Base-by-base conservation (phyloP, 257 asterid species). In the Petrea volubilis region DNA sequence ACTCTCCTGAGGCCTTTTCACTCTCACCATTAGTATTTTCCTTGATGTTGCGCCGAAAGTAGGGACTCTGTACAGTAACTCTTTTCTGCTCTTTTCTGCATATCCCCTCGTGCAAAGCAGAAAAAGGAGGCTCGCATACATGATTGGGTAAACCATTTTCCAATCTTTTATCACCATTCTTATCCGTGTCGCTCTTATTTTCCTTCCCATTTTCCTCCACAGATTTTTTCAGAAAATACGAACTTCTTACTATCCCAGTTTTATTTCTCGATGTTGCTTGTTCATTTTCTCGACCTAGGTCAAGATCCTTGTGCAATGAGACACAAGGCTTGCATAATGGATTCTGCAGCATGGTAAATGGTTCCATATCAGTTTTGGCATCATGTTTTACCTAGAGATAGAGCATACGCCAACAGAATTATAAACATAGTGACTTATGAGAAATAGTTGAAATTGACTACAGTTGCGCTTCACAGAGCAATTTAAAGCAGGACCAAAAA, bases 241-340 rank as follows among this genome's bases (percentile, higher is more conserved):
- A 72, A 74, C 92, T 92, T 60, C 87, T 82, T 36, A 85, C 82
- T n/a, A 78, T 63, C 14, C 69, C 74, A 49, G 64, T 85, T 67
- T 81, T 78, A 24, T 64, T 76, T 61, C 70, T 72, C 20, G 77
- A 69, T 24, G 52, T 33, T 18, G 41, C 33, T 66, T 83, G 78
- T 68, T 68, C 76, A 18, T 74, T 83, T 71, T 71, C 67, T 51
- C 13, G 69, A 71, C 60, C 77, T 60, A 85, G 80, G 60, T 66
- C 85, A 59, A 60, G 70, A 73, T 80, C 87, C 89, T 83, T 80
- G 60, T 79, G 81, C 79, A 83, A 71, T 64, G 74, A 72, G 28
- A 68, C 78, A 80, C 92, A 89, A 40, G 99, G 93, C 84, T 84
- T 85, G 64, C 80, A 84, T 25, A 82, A 79, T 7, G 87, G 40